Percentiles rank a stretch among this genome's conserved stretches.
These are phyloP conservation scores for Aureobasidium leucospermi DNA, from an alignment of 2,329 filamentous ascomycete species.

Conservation along the genomic window DNA sequence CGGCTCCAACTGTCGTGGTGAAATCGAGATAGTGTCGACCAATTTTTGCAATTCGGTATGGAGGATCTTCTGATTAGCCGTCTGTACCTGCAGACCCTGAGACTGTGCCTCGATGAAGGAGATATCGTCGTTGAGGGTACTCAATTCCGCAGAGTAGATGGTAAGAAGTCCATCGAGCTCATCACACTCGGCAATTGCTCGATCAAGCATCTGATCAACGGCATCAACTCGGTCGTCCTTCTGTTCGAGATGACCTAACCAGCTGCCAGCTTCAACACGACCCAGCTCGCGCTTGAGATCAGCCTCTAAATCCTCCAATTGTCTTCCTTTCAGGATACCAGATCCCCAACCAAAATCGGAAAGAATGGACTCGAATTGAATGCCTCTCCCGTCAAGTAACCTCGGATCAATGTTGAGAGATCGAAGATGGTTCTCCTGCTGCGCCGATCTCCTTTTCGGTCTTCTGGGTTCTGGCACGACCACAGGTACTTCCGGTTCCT, in stretches of 20 bases:
- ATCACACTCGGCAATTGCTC: constrained; percentile 89
- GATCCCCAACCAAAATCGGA: constrained; percentile 87
- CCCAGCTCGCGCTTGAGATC: constrained; percentile 84
- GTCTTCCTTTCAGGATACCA: constrained; percentile 64
- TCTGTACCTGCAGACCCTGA: constrained; percentile 93
- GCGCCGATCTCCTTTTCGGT: constrained; percentile 55
- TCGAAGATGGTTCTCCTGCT: constrained; percentile 71
- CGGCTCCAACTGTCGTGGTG: constrained; percentile 64
- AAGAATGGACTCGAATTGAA: constrained; percentile 75
- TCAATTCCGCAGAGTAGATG: constrained; percentile 87
- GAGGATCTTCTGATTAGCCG: constrained; percentile 90
- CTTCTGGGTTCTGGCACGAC: neutral
- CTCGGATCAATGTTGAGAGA: constrained; percentile 69
- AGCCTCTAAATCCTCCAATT: constrained; percentile 70
- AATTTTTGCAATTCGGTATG: constrained; percentile 82
- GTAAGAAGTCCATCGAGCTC: constrained; percentile 92
- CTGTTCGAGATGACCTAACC: constrained; percentile 74
- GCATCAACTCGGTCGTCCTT: constrained; percentile 85
- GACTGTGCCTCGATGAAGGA: constrained; percentile 96
- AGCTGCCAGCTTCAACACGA: constrained; percentile 84
- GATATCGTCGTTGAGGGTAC: constrained; percentile 90
- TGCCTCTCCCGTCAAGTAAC: constrained; percentile 67
- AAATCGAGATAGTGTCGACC: constrained; percentile 87
- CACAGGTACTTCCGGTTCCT: constrained; percentile 23
- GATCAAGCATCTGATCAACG: constrained; percentile 78